Conservation (phyloP, 139 green algal genomes). For the Pedinophyceae sp. region DNA sequence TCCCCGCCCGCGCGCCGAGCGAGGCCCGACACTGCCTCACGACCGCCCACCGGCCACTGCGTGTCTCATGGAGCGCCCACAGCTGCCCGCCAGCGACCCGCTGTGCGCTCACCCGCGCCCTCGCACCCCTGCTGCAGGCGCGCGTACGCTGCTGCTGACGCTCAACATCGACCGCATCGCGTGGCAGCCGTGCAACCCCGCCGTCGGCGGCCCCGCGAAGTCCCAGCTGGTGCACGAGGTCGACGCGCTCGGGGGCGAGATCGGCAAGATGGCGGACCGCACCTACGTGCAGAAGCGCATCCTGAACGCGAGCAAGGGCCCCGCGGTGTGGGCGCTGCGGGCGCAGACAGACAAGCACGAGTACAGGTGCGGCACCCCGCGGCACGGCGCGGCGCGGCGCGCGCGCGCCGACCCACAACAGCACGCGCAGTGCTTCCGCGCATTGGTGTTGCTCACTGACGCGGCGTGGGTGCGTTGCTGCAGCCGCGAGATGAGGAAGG, state of each 20-base stretch:
- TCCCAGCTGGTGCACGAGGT: conserved; percentile 89
- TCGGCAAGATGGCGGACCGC: conserved; percentile 81
- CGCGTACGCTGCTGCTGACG: conserved; percentile 81
- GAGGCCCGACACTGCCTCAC: no score
- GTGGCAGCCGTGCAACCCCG: conserved; percentile 72
- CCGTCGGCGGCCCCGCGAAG: conserved; percentile 83
- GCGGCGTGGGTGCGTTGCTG: background rate
- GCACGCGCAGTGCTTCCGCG: no score
- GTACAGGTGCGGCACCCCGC: no score
- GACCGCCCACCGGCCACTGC: no score
- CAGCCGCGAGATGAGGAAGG: conserved; percentile 30
- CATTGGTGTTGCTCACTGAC: no score
- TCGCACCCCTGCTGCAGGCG: no score
- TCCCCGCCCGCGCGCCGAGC: no score
- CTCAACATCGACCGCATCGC: conserved; percentile 88
- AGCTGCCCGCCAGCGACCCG: no score
- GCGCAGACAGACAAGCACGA: conserved; percentile 96
- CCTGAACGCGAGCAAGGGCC: conserved; percentile 86
- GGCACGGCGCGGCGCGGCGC: no score
- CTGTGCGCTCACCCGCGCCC: no score
- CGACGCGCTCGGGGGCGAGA: conserved; percentile 88
- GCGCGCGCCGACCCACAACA: background rate
- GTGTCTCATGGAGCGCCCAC: no score
- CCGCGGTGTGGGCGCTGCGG: conserved; percentile 90
- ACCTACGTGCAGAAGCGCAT: conserved; percentile 90